Evolutionary conservation across 2,329 filamentous ascomycete species (phyloP).

Genomic region (Epichloe elymi): DNA sequence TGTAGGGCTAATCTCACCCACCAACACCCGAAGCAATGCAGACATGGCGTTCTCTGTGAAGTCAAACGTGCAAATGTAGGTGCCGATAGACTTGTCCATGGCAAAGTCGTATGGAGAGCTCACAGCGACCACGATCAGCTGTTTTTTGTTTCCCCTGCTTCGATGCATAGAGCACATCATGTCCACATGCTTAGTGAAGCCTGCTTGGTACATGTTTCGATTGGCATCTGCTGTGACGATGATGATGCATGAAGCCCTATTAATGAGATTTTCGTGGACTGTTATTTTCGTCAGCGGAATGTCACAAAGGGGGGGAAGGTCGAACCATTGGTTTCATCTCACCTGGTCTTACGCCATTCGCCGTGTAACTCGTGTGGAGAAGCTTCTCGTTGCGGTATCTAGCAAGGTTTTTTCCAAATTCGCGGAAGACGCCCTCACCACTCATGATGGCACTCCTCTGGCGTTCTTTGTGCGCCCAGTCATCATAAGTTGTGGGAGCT

Average conservation of each 20-base stretch:
- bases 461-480: conserved; percentile 40
- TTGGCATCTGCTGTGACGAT: conserved; percentile 90
- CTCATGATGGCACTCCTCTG: conserved; percentile 62
- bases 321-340: conserved; percentile 3
- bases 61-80: conserved; percentile 91
- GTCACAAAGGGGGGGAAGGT: neutral
- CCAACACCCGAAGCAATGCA: conserved; percentile 69
- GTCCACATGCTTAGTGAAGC: conserved; percentile 89
- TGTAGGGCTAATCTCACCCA: conserved; percentile 54
- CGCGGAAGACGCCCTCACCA: conserved; percentile 83
- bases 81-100: conserved; percentile 79
- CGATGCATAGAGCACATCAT: conserved; percentile 86
- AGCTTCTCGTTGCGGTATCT: conserved; percentile 75
- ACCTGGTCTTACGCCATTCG: conserved; percentile 75
- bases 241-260: conserved; percentile 75
- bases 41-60: conserved; percentile 88
- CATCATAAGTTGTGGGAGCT: conserved; percentile 34
- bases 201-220: conserved; percentile 82
- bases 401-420: conserved; percentile 77
- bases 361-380: conserved; percentile 88
- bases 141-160: conserved; percentile 69
- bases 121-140: conserved; percentile 79
- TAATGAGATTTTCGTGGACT: conserved; percentile 86
- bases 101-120: conserved; percentile 96
- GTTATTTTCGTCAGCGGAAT: conserved; percentile 4